A percentile compares a stretch with the other conserved stretches of the same genome.
Evolutionary conservation across 2,329 filamentous ascomycete species (phyloP).

Genomic region (Simplicillium aogashimaense): DNA sequence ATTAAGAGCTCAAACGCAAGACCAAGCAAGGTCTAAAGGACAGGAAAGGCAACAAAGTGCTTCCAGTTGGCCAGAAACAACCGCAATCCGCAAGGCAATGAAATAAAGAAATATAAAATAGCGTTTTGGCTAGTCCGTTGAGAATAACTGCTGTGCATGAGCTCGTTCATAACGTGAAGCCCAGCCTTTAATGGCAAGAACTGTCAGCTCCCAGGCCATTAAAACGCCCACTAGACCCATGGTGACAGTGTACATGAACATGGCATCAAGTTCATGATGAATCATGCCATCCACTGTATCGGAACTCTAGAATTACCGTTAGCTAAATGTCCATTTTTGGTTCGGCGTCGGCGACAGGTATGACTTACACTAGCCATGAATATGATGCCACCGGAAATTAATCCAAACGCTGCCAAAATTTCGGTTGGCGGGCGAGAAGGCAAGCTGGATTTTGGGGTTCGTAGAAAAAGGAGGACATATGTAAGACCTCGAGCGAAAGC

Average conservation of each 20-base stretch:
- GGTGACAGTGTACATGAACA: conserved; percentile 86
- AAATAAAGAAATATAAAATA: no score
- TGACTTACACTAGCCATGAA: conserved; percentile 80
- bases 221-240: conserved; percentile 75
- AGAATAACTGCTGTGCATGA: no score
- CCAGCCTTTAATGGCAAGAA: conserved; percentile 84
- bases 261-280: conserved; percentile 68
- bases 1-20: no score
- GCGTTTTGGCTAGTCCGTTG: no score
- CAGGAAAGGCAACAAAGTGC: no score
- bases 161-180: conserved; percentile 26
- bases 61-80: no score
- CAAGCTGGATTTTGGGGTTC: conserved; percentile 68
- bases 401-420: conserved; percentile 75
- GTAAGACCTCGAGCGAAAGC: conserved; percentile 69
- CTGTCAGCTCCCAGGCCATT: conserved; percentile 74
- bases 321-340: conserved; percentile 4
- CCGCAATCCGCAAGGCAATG: no score
- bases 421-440: conserved; percentile 84
- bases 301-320: conserved; percentile 41
- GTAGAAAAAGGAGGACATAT: conserved; percentile 70
- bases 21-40: no score
- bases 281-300: conserved; percentile 74
- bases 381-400: conserved; percentile 78
- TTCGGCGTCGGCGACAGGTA: neutral